A percentile compares a stretch with the other conserved stretches of the same genome.
phyloP scores from a whole-genome alignment of 768 basidiomycete species.

The Crucibulum laeve region DNA sequence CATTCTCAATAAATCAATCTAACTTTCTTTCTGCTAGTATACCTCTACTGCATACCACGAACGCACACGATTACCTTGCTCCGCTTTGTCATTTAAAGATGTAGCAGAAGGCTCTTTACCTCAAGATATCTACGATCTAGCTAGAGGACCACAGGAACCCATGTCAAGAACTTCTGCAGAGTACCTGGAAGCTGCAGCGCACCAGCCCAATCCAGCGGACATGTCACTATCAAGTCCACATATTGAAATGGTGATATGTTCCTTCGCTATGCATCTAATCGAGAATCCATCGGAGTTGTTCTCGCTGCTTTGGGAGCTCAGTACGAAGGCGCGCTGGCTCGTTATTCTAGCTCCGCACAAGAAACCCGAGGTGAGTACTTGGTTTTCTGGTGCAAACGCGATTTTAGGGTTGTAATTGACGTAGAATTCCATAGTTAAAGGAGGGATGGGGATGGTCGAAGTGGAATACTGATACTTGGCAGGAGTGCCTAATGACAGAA shows the following conservation, averaged over 20 bases:
- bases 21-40: conserved; percentile 33
- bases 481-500: conserved; percentile 32
- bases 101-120: conserved; percentile 57
- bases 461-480: conserved; percentile 53
- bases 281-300: conserved; percentile 59
- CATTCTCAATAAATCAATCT: neutral
- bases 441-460: conserved; percentile 64
- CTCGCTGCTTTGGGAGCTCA: conserved; percentile 60
- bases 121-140: conserved; percentile 13
- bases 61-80: conserved; percentile 50
- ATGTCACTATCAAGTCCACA: conserved; percentile 9
- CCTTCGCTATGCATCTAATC: conserved; percentile 71
- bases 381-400: neutral
- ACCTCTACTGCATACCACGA: conserved; percentile 55
- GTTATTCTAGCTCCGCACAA: conserved; percentile 73
- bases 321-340: conserved; percentile 58
- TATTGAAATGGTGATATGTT: conserved; percentile 66
- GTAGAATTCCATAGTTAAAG: conserved; percentile 41
- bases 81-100: conserved; percentile 56
- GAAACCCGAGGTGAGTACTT: conserved; percentile 55
- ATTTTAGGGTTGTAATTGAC: neutral
- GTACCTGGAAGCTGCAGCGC: neutral
- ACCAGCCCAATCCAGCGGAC: conserved; percentile 3
- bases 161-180: neutral
- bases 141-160: conserved; percentile 6